Percentiles rank a stretch among this genome's conserved stretches.
These are phyloP conservation scores for Fusarium solani-melongenae DNA, from an alignment of 2,329 filamentous ascomycete species.

Conservation along the genomic window DNA sequence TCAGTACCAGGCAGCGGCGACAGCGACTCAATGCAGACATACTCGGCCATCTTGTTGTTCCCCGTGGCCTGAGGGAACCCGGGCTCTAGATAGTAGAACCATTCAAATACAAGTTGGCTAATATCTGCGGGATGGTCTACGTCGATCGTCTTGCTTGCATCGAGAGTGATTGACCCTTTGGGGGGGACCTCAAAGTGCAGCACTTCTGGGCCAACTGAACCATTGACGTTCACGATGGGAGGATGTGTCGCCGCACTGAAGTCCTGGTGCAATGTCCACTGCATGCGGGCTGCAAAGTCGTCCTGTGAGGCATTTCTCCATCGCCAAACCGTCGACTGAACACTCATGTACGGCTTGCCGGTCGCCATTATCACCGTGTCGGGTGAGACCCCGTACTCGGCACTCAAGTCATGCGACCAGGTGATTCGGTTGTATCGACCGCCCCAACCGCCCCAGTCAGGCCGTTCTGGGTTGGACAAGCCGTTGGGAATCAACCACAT, in stretches of 20 bases:
- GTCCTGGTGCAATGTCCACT: neutral
- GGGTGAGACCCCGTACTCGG: constrained; percentile 4
- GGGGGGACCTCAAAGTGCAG: neutral
- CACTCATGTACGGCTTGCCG: neutral
- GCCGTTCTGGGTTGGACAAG: neutral
- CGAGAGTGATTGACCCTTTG: neutral
- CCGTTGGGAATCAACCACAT: constrained; percentile 11
- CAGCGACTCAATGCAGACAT: neutral
- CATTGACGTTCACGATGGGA: neutral
- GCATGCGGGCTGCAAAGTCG: neutral
- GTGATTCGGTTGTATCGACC: constrained; percentile 13
- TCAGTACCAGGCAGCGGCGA: neutral
- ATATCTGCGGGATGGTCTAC: too few species aligned
- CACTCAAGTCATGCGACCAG: neutral
- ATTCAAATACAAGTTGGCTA: too few species aligned
- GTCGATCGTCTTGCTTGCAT: too few species aligned
- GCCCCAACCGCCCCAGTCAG: constrained; percentile 13
- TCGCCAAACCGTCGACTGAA: neutral
- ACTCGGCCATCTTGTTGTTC: neutral
- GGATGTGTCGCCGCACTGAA: neutral
- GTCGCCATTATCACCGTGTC: neutral
- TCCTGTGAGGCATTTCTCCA: neutral
- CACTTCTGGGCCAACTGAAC: neutral
- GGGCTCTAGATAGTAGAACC: too few species aligned
- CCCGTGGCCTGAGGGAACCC: neutral